phyloP scores from a whole-genome alignment of 1,139 yeast genomes.

The Nakaseomyces sp. region DNA sequence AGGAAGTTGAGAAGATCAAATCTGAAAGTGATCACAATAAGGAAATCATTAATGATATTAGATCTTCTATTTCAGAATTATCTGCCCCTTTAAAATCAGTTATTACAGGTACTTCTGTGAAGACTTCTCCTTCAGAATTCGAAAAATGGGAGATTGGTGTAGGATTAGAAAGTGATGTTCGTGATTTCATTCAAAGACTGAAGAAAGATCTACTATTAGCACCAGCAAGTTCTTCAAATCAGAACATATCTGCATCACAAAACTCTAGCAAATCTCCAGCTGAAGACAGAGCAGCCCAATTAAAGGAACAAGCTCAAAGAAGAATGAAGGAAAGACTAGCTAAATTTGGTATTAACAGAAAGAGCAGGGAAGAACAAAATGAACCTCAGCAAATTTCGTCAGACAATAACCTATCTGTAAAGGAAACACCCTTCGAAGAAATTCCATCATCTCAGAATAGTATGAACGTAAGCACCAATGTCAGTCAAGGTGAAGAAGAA shows the following conservation, averaged over 20 bases:
- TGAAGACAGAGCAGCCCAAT: constrained; percentile 71
- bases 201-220: constrained; percentile 20
- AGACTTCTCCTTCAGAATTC: constrained; percentile 43
- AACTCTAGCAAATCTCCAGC: constrained; percentile 28
- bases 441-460: neutral
- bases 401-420: neutral
- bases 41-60: constrained; percentile 60
- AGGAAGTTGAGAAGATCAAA: constrained; percentile 46
- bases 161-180: constrained; percentile 64
- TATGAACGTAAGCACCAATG: neutral
- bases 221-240: constrained; percentile 5
- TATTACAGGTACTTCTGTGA: constrained; percentile 30
- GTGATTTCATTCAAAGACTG: constrained; percentile 51
- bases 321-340: constrained; percentile 87
- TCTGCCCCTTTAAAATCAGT: constrained; percentile 55
- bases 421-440: constrained; percentile 6
- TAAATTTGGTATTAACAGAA: constrained; percentile 62
- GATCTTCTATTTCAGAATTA: constrained; percentile 60
- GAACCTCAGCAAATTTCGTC: constrained; percentile 1
- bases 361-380: constrained; percentile 16
- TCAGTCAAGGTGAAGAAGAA: constrained; percentile 13
- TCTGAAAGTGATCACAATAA: constrained; percentile 49
- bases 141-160: constrained; percentile 81
- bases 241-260: constrained; percentile 9
- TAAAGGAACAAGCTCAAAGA: constrained; percentile 85